Base-by-base conservation (phyloP, 306 rosid species). In the Urtica urens region DNA sequence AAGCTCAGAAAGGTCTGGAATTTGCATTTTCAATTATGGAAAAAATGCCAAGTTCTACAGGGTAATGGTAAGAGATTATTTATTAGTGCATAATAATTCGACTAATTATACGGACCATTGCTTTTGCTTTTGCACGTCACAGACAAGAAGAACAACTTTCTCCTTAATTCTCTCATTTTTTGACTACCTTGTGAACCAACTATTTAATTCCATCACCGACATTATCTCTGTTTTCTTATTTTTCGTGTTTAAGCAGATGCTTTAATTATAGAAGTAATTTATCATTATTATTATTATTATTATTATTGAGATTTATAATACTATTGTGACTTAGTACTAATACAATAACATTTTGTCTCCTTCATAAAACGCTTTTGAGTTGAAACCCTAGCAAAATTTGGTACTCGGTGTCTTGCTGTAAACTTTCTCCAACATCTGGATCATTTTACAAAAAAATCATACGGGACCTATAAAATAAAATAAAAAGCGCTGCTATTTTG, bases 91-190 rank as follows among this genome's bases (percentile, higher is more conserved):
- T 27, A 27, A 27, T 50, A n/a, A n/a, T n/a, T n/a, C 49, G 59
- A 60, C 59, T 51, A 48, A 23, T 29, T 20, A 49, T 47, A 29
- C 29, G 19, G 12, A 23, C 45, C 53, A 61, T 50, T 46, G 46
- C 26, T 30, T 35, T 49, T 49, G 39, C 23, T 29, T 49, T 49
- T 49, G 51, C 60, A 55, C 55, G 51, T 51, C 50, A 43, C 21
- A 26, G 60, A 62, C 55, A 62, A 20, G 46, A 62, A 44, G 31
- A 71, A 25, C 53, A 43, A 29, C 59, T 72, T 66, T 53, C 62
- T 71, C 72, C 62, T 66, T 33, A 62, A 66, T 66, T 63, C 38
- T 66, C 73, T 67, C 55, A 2, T 2, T 49, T 60, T 29, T 62
- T 35, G 60, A 53, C 41, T n/a, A 10, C 33, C 53, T 53, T 20